Base-by-base conservation (phyloP, 31 red algal genomes). In the Asparagopsis taxiformis region DNA sequence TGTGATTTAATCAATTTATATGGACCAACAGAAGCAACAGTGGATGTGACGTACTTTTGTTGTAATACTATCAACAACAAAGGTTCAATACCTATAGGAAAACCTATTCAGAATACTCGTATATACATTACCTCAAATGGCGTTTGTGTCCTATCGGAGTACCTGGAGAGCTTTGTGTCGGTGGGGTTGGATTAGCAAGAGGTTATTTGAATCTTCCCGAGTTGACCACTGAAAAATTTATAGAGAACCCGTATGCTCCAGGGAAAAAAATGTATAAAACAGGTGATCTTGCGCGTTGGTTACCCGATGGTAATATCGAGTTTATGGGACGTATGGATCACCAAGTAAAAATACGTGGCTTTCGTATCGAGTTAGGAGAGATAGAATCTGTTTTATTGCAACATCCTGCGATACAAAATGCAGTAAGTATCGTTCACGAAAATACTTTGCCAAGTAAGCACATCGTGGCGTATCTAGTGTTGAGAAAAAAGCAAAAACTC, bases 301-400 rank as follows among this genome's bases (percentile, higher is more conserved):
- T 53, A 33, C 16, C 17, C n/a, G 57, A 65, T 73, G 79, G 79
- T 38, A 44, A 62, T 34, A 38, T 84, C 26, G 79, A 84, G 68
- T 57, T 64, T 65, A 64, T 73, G 33, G 68, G 68, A 38, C 68
- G 79, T 22, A 56, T 73, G 0, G 79, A 84, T 65, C 55, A 72
- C 10, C 79, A 84, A 55, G 79, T 84, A 4, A 84, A 84, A 55
- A 49, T 84, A 32, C 68, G 68, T 20, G 79, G 79, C 10, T 84
- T 64, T 56, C 66, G 79, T 1, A 57, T 84, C 59, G 79, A 84
- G 35, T 55, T 84, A 35, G 79, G 66, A 33, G 66, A 71, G 24
- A 56, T 71, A 8, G 66, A 71, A 54, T 5, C 46, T 13, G 46
- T 23, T 10, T 54, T 71, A 32, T 4, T n/a, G n/a, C n/a, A 58